Base-by-base conservation (phyloP, 2,329 filamentous ascomycete genomes). In the Colletotrichum simmondsii region DNA sequence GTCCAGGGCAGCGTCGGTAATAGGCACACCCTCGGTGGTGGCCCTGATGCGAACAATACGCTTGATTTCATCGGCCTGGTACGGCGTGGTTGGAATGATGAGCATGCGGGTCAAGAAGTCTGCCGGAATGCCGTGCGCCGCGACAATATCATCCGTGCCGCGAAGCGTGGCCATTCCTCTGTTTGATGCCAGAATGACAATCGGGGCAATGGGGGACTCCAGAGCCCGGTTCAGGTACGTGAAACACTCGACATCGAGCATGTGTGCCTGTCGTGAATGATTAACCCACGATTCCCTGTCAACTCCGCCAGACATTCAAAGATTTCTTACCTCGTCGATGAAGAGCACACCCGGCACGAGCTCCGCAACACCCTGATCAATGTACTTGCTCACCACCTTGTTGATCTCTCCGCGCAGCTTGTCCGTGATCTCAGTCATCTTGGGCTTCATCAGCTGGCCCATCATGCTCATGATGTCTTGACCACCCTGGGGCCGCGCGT, bases 381-480 rank as follows among this genome's bases (percentile, higher is more conserved):
- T 99, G 85, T 98, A 99, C 83, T 96, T 95, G 88, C 95, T 98
- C 77, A 99, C 97, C 35, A 99, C 96, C 87, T 98, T 98, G 90
- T 99, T 98, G 87, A 99, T 98, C 86, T 99, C 97, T 68, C 91
- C 88, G 73, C 97, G 91, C 80, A 99, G 87, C 87, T 99, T 99
- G 85, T 99, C 97, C 35, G 97, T 99, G 80, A 99, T 98, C 83
- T 99, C 97, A 6, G 97, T 99, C 92, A 98, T 98, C 87, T 97
- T 97, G 74, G 97, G 97, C 89, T 98, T 98, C 95, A 98, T 98
- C 80, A 99, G 86, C 85, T 99, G 97, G 79, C 97, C 97, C 96
- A 99, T 98, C 97, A 99, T 98, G 87, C 95, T 98, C 95, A 99
- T 98, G 77, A 99, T 97, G 83, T 99, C 97, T 87, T 99, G 97